Evolutionary conservation across 345 rosid species (phyloP).

Genomic region (Carallia pectinifolia): DNA sequence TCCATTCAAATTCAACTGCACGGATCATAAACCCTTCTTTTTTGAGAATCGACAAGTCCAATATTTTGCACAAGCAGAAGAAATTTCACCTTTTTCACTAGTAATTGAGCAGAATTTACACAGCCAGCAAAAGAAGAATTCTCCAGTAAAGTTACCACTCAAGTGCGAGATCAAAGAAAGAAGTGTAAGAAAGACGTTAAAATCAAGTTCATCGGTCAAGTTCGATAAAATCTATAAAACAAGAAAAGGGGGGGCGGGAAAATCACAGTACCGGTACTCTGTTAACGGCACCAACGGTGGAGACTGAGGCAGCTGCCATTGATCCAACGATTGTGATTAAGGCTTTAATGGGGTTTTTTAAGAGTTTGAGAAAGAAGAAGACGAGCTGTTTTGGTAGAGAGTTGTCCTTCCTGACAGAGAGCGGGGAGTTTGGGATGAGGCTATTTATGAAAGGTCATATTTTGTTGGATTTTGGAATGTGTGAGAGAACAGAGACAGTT

Average conservation of each 20-base stretch:
- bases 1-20: slow-evolving; percentile 36
- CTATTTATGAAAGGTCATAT: slow-evolving; percentile 9
- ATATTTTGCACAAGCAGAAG: slow-evolving; percentile 4
- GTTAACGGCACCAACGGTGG: slow-evolving; percentile 38
- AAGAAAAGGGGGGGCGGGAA: slow-evolving; percentile 25
- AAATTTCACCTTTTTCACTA: slow-evolving; percentile 5
- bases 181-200: slow-evolving; percentile 15
- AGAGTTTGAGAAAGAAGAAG: slow-evolving; percentile 19
- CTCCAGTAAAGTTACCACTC: neutral
- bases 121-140: neutral
- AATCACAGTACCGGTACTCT: slow-evolving; percentile 31
- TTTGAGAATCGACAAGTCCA: neutral
- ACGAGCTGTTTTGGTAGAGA: slow-evolving; percentile 15
- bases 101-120: neutral
- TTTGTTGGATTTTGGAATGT: slow-evolving; percentile 2
- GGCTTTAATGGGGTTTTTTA: neutral
- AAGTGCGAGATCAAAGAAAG: neutral
- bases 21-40: slow-evolving; percentile 6
- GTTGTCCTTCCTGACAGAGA: neutral
- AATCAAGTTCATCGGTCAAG: slow-evolving; percentile 3
- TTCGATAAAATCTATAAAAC: slow-evolving; percentile 16
- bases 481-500: neutral
- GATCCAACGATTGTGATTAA: slow-evolving; percentile 21
- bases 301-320: slow-evolving; percentile 38
- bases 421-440: neutral